A percentile compares a stretch with the other conserved stretches of the same genome.
phyloP scores from a whole-genome alignment of 371 early-diverging fungal species.

The Actinomortierella wolfii region DNA sequence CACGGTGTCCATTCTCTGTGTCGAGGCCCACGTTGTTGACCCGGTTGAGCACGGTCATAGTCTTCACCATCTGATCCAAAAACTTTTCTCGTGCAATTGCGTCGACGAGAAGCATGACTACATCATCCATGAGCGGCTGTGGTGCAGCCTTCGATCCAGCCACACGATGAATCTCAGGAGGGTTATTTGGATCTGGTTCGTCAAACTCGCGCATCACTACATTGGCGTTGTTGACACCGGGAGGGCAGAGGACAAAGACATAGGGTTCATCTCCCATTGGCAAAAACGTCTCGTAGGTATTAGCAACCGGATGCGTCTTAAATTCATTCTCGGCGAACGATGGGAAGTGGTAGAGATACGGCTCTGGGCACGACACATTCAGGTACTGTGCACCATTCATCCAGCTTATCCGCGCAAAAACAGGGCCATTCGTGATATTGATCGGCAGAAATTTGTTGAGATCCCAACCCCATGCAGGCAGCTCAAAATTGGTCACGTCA shows the following conservation, averaged over 20 bases:
- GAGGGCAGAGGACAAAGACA: conserved; percentile 41
- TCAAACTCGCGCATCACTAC: conserved; percentile 37
- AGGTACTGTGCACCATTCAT: conserved; percentile 28
- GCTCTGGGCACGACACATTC: conserved; percentile 16
- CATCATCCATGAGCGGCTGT: conserved; percentile 42
- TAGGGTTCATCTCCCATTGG: conserved; percentile 28
- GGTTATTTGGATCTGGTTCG: conserved; percentile 3
- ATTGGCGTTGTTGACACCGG: conserved; percentile 34
- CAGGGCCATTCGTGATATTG: conserved; percentile 30
- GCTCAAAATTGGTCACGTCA: conserved; percentile 14
- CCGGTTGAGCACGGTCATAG: conserved; percentile 19
- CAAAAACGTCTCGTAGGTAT: conserved; percentile 12
- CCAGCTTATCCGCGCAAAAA: conserved; percentile 28
- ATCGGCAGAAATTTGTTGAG: conserved; percentile 25
- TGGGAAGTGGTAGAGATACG: conserved; percentile 27
- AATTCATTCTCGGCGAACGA: conserved; percentile 27
- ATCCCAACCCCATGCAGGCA: conserved; percentile 43
- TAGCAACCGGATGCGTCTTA: conserved; percentile 8
- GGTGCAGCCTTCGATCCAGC: conserved; percentile 20
- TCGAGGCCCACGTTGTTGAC: conserved; percentile 11
- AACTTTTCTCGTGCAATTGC: conserved; percentile 45
- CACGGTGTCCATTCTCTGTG: conserved; percentile 13
- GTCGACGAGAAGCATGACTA: conserved; percentile 42
- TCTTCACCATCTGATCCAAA: conserved; percentile 18
- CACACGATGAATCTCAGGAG: conserved; percentile 7